Conservation (phyloP, 495 filamentous ascomycete genomes). For the Gamarada debralockiae region DNA sequence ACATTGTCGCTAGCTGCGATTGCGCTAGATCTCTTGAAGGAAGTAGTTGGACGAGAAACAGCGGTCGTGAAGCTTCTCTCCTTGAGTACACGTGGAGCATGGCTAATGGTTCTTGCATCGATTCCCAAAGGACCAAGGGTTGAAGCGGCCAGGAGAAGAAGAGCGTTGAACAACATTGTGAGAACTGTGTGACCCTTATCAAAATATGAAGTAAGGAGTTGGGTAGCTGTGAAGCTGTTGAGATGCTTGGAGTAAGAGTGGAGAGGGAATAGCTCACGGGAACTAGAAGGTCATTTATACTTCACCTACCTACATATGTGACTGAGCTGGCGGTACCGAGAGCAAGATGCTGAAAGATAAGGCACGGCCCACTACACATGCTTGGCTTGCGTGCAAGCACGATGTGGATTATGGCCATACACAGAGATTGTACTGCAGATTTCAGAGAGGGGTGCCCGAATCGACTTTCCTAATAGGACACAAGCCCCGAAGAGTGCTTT, state of each 20-base stretch:
- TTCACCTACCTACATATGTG: background rate
- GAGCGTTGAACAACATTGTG: background rate
- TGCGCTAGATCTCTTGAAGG: background rate
- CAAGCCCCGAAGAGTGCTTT: background rate
- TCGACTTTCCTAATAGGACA: background rate
- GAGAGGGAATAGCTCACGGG: too few relatives aligned
- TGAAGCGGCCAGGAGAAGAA: background rate
- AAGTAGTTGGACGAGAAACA: background rate
- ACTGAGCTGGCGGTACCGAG: background rate
- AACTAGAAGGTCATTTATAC: background rate
- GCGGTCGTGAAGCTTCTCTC: background rate
- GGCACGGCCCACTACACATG: background rate
- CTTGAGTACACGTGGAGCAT: background rate
- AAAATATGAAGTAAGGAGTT: background rate
- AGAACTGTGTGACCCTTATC: background rate
- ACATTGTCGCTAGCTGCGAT: background rate
- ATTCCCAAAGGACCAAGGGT: background rate
- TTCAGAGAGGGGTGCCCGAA: background rate
- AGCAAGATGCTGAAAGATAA: background rate
- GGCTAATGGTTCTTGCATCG: background rate
- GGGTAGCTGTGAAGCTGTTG: background rate
- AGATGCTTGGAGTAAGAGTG: background rate
- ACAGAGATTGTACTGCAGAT: background rate
- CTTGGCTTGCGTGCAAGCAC: background rate
- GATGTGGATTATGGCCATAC: too few relatives aligned